phyloP scores from a whole-genome alignment of 345 rosid species.

The Heritiera fomes region DNA sequence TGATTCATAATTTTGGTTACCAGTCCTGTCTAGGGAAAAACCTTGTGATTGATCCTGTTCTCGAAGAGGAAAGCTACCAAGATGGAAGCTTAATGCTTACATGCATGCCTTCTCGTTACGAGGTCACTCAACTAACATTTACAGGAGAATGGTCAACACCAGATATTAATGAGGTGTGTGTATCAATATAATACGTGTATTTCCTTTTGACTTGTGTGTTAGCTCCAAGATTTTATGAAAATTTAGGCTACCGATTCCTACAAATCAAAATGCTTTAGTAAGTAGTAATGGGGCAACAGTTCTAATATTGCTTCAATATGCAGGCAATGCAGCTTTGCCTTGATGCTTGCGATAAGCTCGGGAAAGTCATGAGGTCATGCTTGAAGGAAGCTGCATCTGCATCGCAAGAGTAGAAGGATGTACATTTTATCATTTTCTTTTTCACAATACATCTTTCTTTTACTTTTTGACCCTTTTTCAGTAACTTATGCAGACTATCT shows the following conservation, averaged over 20 bases:
- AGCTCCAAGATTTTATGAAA: neutral
- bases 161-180: constrained; percentile 70
- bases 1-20: constrained; percentile 14
- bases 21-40: constrained; percentile 79
- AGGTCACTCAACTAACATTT: constrained; percentile 78
- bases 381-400: constrained; percentile 69
- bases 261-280: neutral
- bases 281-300: neutral
- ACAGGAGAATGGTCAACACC: constrained; percentile 91
- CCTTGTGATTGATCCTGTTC: constrained; percentile 77
- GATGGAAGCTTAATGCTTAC: constrained; percentile 83
- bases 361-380: constrained; percentile 78
- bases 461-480: neutral
- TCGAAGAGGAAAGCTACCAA: constrained; percentile 86
- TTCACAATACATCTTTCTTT: neutral
- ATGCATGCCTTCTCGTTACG: constrained; percentile 88
- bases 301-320: constrained; percentile 19
- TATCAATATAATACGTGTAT: neutral
- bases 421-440: neutral
- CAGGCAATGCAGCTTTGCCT: constrained; percentile 96
- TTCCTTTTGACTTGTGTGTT: neutral
- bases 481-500: neutral
- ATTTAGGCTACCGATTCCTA: neutral
- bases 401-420: constrained; percentile 41
- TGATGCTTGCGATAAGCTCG: constrained; percentile 82